Evolutionary conservation across 371 early-diverging fungal genomes (phyloP).

Genomic region (Rhizopus delemar): DNA sequence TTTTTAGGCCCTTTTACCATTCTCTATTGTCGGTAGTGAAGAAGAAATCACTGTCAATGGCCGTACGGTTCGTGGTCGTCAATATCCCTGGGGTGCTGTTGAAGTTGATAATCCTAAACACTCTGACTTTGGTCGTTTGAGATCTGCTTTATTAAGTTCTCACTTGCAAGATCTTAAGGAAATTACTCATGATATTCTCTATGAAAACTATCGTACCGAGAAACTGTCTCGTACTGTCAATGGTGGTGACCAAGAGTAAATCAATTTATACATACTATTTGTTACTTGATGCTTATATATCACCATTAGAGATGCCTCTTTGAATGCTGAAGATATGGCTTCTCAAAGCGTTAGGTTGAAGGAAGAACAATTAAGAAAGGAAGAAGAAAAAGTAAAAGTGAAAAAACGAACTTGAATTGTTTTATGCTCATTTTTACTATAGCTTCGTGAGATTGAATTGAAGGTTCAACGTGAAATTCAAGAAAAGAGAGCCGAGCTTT

Average conservation of each 20-base stretch:
- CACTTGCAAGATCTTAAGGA: slow-evolving; percentile 94
- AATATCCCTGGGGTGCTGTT: slow-evolving; percentile 99
- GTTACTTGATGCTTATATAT: not conserved
- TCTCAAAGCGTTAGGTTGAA: slow-evolving; percentile 53
- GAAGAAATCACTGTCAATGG: slow-evolving; percentile 83
- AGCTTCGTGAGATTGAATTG: slow-evolving; percentile 60
- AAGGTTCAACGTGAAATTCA: slow-evolving; percentile 61
- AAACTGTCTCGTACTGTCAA: slow-evolving; percentile 76
- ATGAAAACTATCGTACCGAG: slow-evolving; percentile 91
- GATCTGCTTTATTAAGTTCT: slow-evolving; percentile 88
- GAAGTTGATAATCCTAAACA: slow-evolving; percentile 90
- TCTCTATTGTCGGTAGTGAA: slow-evolving; percentile 95
- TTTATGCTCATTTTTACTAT: slow-evolving; percentile 1
- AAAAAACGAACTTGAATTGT: not conserved
- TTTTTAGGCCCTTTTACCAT: slow-evolving; percentile 77
- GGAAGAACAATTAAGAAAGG: slow-evolving; percentile 63
- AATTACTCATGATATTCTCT: slow-evolving; percentile 80
- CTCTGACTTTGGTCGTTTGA: slow-evolving; percentile 96
- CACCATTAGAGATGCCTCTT: slow-evolving; percentile 33
- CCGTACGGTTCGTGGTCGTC: slow-evolving; percentile 86
- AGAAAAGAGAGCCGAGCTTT: slow-evolving; percentile 59
- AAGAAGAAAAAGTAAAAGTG: slow-evolving; percentile 55
- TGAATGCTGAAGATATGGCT: slow-evolving; percentile 56
- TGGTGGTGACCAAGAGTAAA: slow-evolving; percentile 49
- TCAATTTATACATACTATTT: not conserved